phyloP scores from a whole-genome alignment of 2,329 filamentous ascomycete genomes.

The Neocatenulostroma microsporum region DNA sequence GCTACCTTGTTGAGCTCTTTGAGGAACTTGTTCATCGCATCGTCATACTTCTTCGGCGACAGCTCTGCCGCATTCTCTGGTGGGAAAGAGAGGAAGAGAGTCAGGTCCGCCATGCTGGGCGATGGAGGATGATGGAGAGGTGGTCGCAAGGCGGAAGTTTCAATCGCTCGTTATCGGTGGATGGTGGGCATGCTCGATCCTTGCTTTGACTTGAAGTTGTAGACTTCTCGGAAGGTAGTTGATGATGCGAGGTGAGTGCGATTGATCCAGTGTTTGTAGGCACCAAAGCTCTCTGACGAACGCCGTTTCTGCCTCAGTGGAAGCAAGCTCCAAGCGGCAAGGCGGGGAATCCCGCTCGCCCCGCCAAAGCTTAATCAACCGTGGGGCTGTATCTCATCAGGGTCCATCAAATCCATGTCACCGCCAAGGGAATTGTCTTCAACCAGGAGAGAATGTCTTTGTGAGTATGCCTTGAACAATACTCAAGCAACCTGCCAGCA shows the following conservation, averaged over 20 bases:
- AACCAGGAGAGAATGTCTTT: no score
- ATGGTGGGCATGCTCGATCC: not conserved
- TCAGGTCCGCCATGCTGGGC: slow-evolving; percentile 21
- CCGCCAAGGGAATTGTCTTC: no score
- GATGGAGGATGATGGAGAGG: slow-evolving; percentile 1
- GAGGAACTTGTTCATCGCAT: slow-evolving; percentile 28
- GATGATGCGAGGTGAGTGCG: not conserved
- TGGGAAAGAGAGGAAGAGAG: slow-evolving; percentile 28
- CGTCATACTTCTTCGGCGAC: slow-evolving; percentile 34
- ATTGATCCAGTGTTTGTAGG: not conserved
- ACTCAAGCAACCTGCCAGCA: no score
- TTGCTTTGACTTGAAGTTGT: no score
- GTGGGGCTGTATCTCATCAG: not conserved
- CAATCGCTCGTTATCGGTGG: not conserved
- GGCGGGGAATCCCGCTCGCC: not conserved
- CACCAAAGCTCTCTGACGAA: not conserved
- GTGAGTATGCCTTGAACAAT: no score
- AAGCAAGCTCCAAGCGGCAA: not conserved
- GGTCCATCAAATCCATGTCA: no score
- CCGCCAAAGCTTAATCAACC: not conserved
- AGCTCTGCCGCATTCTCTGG: slow-evolving; percentile 21
- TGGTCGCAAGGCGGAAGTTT: no score
- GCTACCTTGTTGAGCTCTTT: slow-evolving; percentile 29
- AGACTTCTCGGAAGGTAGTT: not conserved
- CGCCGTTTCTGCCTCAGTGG: not conserved